A percentile compares a stretch with the other conserved stretches of the same genome.
Evolutionary conservation across 2,329 filamentous ascomycete species (phyloP).

Genomic region (Pyricularia pennisetigena): DNA sequence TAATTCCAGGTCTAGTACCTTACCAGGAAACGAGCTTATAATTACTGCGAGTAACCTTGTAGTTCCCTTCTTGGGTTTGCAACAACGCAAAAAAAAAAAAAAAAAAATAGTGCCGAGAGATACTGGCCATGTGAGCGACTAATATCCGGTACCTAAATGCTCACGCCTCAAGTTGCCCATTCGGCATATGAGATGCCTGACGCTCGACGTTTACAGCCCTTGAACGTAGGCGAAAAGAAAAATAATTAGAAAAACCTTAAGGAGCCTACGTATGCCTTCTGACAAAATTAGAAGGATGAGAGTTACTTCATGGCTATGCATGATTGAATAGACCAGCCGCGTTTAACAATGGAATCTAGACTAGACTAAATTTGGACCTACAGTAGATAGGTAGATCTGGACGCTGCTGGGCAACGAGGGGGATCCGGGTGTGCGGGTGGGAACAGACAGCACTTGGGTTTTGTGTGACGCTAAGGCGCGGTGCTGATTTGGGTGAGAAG

Average conservation of each 20-base stretch:
- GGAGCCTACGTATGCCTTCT: no score
- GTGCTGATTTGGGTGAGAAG: conserved; percentile 8
- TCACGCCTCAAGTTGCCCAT: no score
- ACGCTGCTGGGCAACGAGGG: background rate
- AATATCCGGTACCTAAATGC: background rate
- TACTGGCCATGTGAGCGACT: background rate
- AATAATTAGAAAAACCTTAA: no score
- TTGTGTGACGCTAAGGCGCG: conserved; percentile 10
- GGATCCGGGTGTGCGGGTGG: background rate
- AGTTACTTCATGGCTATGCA: background rate
- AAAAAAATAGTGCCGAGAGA: background rate
- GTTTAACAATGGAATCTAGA: background rate
- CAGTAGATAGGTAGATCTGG: background rate
- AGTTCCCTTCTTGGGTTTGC: no score
- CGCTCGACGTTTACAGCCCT: no score
- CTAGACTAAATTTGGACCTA: no score
- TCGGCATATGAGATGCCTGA: no score
- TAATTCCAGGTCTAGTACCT: background rate
- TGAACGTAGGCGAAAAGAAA: no score
- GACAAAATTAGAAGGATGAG: no score
- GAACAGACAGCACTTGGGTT: conserved; percentile 7
- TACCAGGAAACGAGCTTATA: background rate
- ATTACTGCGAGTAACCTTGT: no score
- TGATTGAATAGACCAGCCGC: background rate
- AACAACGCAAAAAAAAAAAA: background rate